Conservation (phyloP, 805 yeast species). For the Candida ipomoeae region DNA sequence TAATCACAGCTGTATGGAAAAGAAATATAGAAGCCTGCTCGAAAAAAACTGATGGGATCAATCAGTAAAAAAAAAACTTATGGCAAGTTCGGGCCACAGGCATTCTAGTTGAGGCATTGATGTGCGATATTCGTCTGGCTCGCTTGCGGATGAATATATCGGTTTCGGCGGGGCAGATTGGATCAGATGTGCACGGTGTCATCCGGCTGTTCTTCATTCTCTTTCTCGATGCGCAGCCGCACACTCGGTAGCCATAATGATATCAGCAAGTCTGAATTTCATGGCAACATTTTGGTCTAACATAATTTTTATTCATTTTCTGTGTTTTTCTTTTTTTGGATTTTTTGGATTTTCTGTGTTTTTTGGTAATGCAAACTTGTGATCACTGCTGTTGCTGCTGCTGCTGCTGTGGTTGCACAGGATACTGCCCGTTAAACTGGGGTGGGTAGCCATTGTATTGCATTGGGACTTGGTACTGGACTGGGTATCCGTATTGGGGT, state of each 20-base stretch:
- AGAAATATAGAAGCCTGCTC: background rate
- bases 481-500: slow-evolving; percentile 19
- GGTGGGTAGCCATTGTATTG: slow-evolving; percentile 27
- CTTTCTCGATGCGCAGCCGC: background rate
- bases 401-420: slow-evolving; percentile 22
- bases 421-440: slow-evolving; percentile 21
- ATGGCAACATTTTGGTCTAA: background rate
- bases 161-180: background rate
- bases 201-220: background rate
- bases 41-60: background rate
- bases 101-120: background rate
- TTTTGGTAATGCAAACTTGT: slow-evolving; percentile 3
- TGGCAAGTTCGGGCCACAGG: background rate
- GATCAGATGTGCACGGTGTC: background rate
- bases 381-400: background rate
- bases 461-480: slow-evolving; percentile 18
- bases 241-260: background rate
- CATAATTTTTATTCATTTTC: background rate
- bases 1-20: background rate
- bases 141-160: background rate
- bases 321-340: slow-evolving; percentile 1
- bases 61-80: slow-evolving; percentile 3
- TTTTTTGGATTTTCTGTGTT: slow-evolving; percentile 5
- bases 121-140: background rate
- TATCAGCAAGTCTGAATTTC: background rate